Evolutionary conservation across 352 stramenopile genomes (phyloP), one percentile per base, ranked within the genome.

Genomic region (Phytophthora pluvialis): DNA sequence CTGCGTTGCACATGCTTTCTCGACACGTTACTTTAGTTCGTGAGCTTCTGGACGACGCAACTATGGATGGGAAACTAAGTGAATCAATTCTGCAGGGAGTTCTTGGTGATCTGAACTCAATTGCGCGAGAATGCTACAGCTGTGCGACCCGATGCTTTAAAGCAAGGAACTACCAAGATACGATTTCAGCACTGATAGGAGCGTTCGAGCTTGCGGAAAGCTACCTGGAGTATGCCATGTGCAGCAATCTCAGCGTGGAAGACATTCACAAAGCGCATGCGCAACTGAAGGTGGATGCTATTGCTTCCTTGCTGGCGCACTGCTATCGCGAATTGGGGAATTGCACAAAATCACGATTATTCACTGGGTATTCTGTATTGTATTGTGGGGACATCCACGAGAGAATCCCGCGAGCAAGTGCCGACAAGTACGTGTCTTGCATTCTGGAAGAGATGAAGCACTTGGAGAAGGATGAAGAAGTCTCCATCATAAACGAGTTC

Each of bases 201-300:
- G 60, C 75, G 10, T 89, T 93, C 21, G 70, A 77, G 13, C 42
- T 91, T 26, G 61, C 62, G 0, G 78, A 90, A 55, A 80, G 64
- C 39, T 91, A 84, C 48, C 57, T 91, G 15, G 77, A 93, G 51
- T 83, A 88, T 51, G 64, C 90, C 2, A 86, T 91, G 78, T 83
- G 78, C 60, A 77, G 70, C 35, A 61, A 76, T 2, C 15, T 71
- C 1, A 73, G 32, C 13, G 38, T 38, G 5, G 54, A 77, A 28
- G 70, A 73, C 10, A 70, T 88, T 29, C 49, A 74, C 16, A 68
- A 69, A 28, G 70, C 72, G 13, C 78, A 93, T 38, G 25, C 25
- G 2, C 65, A 82, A n/a, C 60, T 93, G 15, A 89, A 88, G 53
- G 60, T 76, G 15, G 81, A 91, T 56, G 68, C 75, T 21, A 80